Evolutionary conservation across 2,329 filamentous ascomycete genomes (phyloP).

Genomic region (Drechslera avenae): DNA sequence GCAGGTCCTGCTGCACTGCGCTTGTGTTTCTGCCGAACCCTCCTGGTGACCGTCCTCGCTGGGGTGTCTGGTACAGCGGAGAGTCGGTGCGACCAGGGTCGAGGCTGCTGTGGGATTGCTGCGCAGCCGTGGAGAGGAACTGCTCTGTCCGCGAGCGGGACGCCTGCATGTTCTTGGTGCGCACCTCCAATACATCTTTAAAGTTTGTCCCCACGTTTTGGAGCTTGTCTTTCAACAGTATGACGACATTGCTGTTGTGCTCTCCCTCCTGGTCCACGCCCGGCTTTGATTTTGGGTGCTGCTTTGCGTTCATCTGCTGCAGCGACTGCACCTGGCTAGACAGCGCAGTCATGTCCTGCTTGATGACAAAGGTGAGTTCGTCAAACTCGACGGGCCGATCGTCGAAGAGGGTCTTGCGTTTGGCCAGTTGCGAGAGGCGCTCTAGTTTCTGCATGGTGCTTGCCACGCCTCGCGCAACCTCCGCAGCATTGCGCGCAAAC

Average conservation of each 20-base stretch:
- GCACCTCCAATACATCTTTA: conserved; percentile 94
- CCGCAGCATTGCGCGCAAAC: conserved; percentile 88
- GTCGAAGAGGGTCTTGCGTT: conserved; percentile 94
- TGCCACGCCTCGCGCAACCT: conserved; percentile 89
- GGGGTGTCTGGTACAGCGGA: conserved; percentile 82
- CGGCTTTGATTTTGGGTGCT: conserved; percentile 67
- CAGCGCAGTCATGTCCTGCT: conserved; percentile 85
- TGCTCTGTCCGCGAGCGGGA: conserved; percentile 92
- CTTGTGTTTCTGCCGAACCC: conserved; percentile 53
- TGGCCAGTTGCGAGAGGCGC: conserved; percentile 91
- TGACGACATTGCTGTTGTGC: conserved; percentile 96
- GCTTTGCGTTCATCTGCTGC: conserved; percentile 76
- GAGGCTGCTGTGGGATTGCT: conserved; percentile 67
- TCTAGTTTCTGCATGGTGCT: conserved; percentile 94
- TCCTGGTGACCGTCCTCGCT: conserved; percentile 62
- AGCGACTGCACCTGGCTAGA: conserved; percentile 87
- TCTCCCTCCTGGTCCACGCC: conserved; percentile 78
- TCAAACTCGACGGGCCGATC: conserved; percentile 96
- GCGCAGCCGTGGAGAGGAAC: conserved; percentile 88
- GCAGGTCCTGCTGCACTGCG: conserved; percentile 64
- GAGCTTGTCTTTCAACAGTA: conserved; percentile 86
- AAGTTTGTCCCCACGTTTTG: conserved; percentile 94
- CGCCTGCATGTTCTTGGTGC: conserved; percentile 97
- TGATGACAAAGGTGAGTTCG: conserved; percentile 96
- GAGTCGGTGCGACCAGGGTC: conserved; percentile 76